Evolutionary conservation across 1,284 basidiomycete genomes (phyloP), one percentile per base, ranked within the genome.

Genomic region (Xerocomus minutiporus): DNA sequence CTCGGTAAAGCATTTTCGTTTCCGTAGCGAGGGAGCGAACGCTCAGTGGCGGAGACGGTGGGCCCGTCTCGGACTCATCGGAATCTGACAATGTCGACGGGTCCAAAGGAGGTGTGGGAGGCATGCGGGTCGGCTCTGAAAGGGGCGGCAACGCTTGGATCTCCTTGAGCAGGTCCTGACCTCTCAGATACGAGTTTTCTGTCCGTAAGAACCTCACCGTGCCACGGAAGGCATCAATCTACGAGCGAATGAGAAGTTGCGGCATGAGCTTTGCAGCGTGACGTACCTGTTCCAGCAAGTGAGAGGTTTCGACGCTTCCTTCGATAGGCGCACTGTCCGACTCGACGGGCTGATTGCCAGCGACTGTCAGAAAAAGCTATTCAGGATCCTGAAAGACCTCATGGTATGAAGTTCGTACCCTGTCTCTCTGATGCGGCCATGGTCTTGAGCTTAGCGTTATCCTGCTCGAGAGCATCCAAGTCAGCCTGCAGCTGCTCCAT

Each of bases 401-500:
- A 51, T 8, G 36, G 17, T 49, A 11, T 26, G 32, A 40, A 35
- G 3, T 38, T 62, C 78, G 43, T 59, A 88, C 88, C 75, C 73
- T 86, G 83, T 57, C 81, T 75, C 64, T 91, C 87, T 47, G 81
- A 77, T 51, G 75, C 81, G 41, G 81, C 77, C 60, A 81, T 69
- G 13, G 80, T 76, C 72, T 91, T 91, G 58, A 98, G 75, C 65
- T 85, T 91, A 4, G 78, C 81, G 66, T 93, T 93, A 61, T 97
- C 93, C 66, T 91, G 84, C 69, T 95, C 92, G 54, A 97, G 73
- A 8, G 77, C 69, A 67, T 97, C 93, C 57, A 96, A 72, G 63
- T 99, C 96, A 4, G 83, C 80, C 66, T 97, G 94, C 23, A 98
- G 72, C 62, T 93, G 90, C 60, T 95, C 93, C 75, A 97, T 90